Evolutionary conservation across 108 stramenopile species (phyloP), one percentile per base, ranked within the genome.

Genomic region (Nitzschia palea): DNA sequence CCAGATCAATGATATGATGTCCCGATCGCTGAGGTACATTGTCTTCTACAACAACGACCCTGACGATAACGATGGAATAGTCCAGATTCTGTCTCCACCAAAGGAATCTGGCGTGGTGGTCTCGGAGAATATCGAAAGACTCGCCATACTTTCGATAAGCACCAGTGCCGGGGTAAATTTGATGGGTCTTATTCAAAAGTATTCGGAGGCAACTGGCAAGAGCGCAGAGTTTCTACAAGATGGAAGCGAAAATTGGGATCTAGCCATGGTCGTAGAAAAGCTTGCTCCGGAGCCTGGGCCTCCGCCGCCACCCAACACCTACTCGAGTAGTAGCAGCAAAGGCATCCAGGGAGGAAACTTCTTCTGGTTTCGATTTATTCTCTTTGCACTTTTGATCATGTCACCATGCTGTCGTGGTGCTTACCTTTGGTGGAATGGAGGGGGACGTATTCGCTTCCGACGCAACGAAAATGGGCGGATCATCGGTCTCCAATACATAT

Each of bases 391-490:
- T 23, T 28, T 84, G 30, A 74, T 84, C n/a, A 12, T 78, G 9
- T 78, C 83, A 12, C 83, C 83, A 6, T 78, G 76, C 47, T 25
- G 73, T 10, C 64, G 83, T 25, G 77, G 66, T 5, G 53, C 48
- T 0, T 80, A 76, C 50, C 55, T 80, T 2, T 84, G 77, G 73
- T 79, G 74, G 55, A 59, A 65, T 2, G 83, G 76, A 29, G 83
- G 83, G 37, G 83, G 83, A 23, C 59, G 80, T 4, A 52, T 84
- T 17, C 69, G 53, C 17, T 59, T 80, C 26, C 75, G 80, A 2
- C 68, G 80, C 22, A 74, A 74, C 54, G 83, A 84, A 55, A 33
- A 32, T 35, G 76, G 80, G 26, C 55, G 80, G 28, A 65, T 84
- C 25, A 62, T 71, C 29, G 83, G 83, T 2, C 34, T 84, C 10